These are phyloP conservation scores for Penicillium sp. DNA, from an alignment of 2,329 filamentous ascomycete species.

Conservation along the genomic window DNA sequence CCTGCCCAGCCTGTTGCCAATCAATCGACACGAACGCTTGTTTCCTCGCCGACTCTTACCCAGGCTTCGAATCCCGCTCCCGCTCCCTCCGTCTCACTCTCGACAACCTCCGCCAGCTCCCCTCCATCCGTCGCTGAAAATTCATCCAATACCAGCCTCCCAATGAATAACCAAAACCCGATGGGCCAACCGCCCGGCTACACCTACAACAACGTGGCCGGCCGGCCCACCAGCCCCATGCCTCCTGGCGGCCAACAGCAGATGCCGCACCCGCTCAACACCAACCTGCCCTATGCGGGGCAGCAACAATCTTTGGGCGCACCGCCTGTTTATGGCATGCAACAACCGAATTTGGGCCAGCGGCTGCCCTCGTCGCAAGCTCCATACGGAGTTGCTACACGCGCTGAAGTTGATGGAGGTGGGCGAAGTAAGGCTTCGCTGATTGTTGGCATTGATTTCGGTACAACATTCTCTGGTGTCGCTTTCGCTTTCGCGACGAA, in stretches of 20 bases:
- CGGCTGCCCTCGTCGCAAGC: conserved; percentile 31
- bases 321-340: conserved; percentile 53
- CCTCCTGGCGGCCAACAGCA: conserved; percentile 44
- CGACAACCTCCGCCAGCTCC: conserved; percentile 39
- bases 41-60: conserved; percentile 9
- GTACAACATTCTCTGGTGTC: conserved; percentile 97
- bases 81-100: conserved; percentile 40
- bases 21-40: conserved; percentile 21
- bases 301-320: conserved; percentile 44
- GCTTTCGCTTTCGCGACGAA: conserved; percentile 93
- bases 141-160: conserved; percentile 55
- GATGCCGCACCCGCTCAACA: conserved; percentile 57
- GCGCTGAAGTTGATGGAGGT: conserved; percentile 79
- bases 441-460: conserved; percentile 99
- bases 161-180: conserved; percentile 61
- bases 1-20: conserved; percentile 27
- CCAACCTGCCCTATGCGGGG: conserved; percentile 56
- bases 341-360: conserved; percentile 37
- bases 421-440: conserved; percentile 93
- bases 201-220: conserved; percentile 57
- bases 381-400: conserved; percentile 29
- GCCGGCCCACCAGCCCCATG: conserved; percentile 59
- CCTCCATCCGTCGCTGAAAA: conserved; percentile 45
- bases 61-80: conserved; percentile 34
- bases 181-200: conserved; percentile 69